Base-by-base conservation (phyloP, 768 basidiomycete species). In the Hebeloma cylindrosporum region DNA sequence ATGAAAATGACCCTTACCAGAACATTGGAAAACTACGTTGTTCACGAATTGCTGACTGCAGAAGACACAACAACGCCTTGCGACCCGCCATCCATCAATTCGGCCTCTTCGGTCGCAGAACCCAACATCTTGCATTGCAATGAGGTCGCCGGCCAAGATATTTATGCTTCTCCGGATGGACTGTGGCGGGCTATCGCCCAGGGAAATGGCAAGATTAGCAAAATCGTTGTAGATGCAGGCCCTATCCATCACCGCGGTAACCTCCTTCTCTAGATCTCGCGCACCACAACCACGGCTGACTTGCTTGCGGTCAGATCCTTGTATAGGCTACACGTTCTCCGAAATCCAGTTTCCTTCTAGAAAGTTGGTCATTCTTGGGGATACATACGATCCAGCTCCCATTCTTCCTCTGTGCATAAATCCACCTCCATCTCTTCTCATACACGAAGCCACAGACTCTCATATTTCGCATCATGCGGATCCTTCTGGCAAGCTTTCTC, bases 401-500 rank as follows among this genome's bases (percentile, higher is more conserved):
- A 75, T 88, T 38, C 63, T 75, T n/a, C 79, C 79, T 7, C 73
- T 88, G 17, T 78, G 77, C 60, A 53, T 54, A 33, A 58, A 65
- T 20, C 70, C 78, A 34, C 58, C 74, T 3, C 73, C 77, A 17
- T 78, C 82, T 21, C 70, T 93, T n/a, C 73, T 93, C 14, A 71
- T 93, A n/a, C 92, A 93, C 61, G 91, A 93, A 64, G 80, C 84
- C 1, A 91, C 88, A 2, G 89, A 93, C 57, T 81, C 84, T 0
- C 75, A 74, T 51, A 78, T 93, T 27, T 82, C 85, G 0, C 58
- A 47, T 2, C 54, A 69, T 36, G 72, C 85, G 43, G 82, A 83
- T 59, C 64, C 69, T 7, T 33, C 42, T 13, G 66, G 63, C 13
- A 69, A 65, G 25, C 55, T 64, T 7, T 65, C 76, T 22, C 73